A percentile compares a stretch with the other conserved stretches of the same genome.
Evolutionary conservation across 192 early-diverging fungal species (phyloP).

Genomic region (Cladochytrium replicatum): DNA sequence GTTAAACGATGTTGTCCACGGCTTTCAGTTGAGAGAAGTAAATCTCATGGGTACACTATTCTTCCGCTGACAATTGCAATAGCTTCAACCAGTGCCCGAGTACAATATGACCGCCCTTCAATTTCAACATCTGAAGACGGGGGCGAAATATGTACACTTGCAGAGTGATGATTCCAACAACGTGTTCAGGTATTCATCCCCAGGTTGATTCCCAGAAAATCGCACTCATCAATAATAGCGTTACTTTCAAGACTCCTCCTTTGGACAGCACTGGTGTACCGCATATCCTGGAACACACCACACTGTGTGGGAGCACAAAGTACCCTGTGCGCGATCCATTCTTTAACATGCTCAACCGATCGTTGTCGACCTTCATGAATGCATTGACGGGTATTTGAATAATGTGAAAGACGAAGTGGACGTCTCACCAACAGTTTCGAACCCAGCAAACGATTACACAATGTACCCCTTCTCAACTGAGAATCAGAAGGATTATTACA

Average conservation of each 20-base stretch:
- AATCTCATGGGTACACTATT: too few relatives aligned
- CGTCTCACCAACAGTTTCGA: not conserved
- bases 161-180: conserved; percentile 81
- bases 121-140: conserved; percentile 55
- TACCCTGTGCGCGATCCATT: conserved; percentile 97
- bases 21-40: too few relatives aligned
- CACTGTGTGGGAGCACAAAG: conserved; percentile 75
- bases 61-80: conserved; percentile 3
- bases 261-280: conserved; percentile 76
- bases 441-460: conserved; percentile 67
- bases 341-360: conserved; percentile 95
- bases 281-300: conserved; percentile 93
- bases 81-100: conserved; percentile 55
- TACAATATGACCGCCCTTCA: conserved; percentile 68
- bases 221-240: conserved; percentile 32
- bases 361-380: conserved; percentile 95
- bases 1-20: too few relatives aligned
- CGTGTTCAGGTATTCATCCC: conserved; percentile 53
- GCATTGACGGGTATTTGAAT: conserved; percentile 65
- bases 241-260: conserved; percentile 81
- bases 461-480: conserved; percentile 91
- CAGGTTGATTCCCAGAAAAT: not conserved
- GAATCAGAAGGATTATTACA: conserved; percentile 79
- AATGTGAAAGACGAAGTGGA: not conserved
- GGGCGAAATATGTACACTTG: conserved; percentile 84